These are phyloP conservation scores for Actinidia chinensis DNA, from an alignment of 179 eudicot species.

Conservation along the genomic window DNA sequence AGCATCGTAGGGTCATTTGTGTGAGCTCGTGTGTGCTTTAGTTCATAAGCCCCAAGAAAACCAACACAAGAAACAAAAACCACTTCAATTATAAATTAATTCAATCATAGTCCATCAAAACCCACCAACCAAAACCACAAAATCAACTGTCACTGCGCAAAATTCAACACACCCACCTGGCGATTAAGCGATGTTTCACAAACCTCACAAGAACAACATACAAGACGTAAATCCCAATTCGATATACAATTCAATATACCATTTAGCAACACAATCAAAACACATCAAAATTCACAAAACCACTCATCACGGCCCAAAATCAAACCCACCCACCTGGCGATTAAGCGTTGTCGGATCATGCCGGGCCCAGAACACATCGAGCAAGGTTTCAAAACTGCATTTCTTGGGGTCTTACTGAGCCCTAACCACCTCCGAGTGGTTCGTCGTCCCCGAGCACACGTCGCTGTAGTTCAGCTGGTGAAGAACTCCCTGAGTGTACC, in stretches of 20 bases:
- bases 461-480: conserved; percentile 50
- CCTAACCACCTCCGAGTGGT: conserved; percentile 64
- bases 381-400: conserved; percentile 42
- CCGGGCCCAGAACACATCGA: conserved; percentile 57
- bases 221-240: no score
- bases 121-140: not conserved
- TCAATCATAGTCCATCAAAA: not conserved
- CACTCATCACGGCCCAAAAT: not conserved
- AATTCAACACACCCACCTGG: conserved; percentile 34
- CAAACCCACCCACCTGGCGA: conserved; percentile 45
- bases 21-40: no score
- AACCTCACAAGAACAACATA: no score
- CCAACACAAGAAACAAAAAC: no score
- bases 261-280: not conserved
- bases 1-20: no score
- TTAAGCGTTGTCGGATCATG: conserved; percentile 71
- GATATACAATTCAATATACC: no score
- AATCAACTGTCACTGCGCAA: not conserved
- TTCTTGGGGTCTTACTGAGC: conserved; percentile 56
- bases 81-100: not conserved
- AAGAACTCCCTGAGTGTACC: conserved; percentile 50
- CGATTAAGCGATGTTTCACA: conserved; percentile 53
- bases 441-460: conserved; percentile 54
- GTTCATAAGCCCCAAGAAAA: no score
- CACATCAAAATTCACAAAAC: not conserved